phyloP scores from a whole-genome alignment of 345 rosid species.

The Populus pruinosa region DNA sequence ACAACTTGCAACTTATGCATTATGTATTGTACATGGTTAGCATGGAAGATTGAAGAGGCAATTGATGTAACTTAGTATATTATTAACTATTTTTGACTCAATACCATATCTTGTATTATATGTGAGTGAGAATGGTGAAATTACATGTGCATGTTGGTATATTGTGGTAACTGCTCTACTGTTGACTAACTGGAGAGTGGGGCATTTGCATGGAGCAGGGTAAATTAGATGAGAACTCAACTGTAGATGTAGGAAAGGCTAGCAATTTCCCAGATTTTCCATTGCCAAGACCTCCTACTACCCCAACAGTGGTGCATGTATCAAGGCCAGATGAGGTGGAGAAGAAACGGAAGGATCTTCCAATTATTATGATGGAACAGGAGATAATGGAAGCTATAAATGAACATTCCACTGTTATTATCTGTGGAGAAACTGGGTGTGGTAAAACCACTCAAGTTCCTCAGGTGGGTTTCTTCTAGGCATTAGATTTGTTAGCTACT shows the following conservation, averaged over 20 bases:
- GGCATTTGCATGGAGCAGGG: slow-evolving; percentile 35
- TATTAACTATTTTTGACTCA: not conserved
- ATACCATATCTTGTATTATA: not conserved
- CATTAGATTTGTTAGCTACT: slow-evolving; percentile 1
- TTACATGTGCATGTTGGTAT: not conserved
- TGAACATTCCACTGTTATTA: slow-evolving; percentile 51
- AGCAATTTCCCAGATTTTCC: slow-evolving; percentile 22
- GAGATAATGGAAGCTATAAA: slow-evolving; percentile 95
- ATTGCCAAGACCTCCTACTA: slow-evolving; percentile 30
- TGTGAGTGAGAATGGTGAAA: not conserved
- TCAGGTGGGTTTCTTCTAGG: slow-evolving; percentile 51
- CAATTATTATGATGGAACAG: slow-evolving; percentile 96
- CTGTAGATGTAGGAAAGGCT: slow-evolving; percentile 8
- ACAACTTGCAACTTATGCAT: not conserved
- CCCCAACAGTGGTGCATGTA: slow-evolving; percentile 66
- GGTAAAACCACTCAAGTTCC: slow-evolving; percentile 99
- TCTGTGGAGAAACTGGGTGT: slow-evolving; percentile 93
- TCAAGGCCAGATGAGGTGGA: slow-evolving; percentile 70
- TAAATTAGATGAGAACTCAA: slow-evolving; percentile 23
- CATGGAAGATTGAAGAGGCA: not conserved
- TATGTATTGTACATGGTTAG: not conserved
- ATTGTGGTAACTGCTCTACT: not conserved
- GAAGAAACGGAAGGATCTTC: slow-evolving; percentile 73
- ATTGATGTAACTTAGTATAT: not conserved
- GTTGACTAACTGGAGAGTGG: slow-evolving; percentile 13